These are phyloP conservation scores for Globisporangium yorkense DNA, from an alignment of 352 stramenopile genomes.

Conservation along the genomic window DNA sequence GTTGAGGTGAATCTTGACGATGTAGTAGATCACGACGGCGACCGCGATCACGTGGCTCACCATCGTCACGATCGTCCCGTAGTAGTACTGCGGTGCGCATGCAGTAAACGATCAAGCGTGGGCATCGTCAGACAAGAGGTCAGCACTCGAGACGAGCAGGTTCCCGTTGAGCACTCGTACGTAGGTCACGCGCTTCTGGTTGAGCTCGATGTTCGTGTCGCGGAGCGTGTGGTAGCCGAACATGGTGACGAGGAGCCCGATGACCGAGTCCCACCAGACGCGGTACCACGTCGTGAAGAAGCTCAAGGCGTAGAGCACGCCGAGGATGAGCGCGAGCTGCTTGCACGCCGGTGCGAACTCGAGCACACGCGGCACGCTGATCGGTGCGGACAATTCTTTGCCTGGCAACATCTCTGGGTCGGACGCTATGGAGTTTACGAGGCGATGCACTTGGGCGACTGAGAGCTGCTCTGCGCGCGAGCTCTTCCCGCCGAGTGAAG, in stretches of 20 bases:
- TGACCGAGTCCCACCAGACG: slow-evolving; percentile 77
- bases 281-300: slow-evolving; percentile 77
- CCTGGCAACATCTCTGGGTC: neutral
- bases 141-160: neutral
- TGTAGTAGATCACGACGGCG: slow-evolving; percentile 46
- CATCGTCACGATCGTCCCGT: slow-evolving; percentile 46
- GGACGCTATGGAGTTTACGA: neutral
- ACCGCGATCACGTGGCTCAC: slow-evolving; percentile 53
- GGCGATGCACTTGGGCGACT: neutral
- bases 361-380: slow-evolving; percentile 38
- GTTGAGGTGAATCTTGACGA: slow-evolving; percentile 47
- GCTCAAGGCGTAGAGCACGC: slow-evolving; percentile 46
- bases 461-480: neutral
- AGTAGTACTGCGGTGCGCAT: slow-evolving; percentile 35
- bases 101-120: neutral
- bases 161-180: slow-evolving; percentile 8
- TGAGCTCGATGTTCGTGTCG: slow-evolving; percentile 40
- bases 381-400: neutral
- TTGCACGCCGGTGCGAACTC: slow-evolving; percentile 60
- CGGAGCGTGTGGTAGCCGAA: slow-evolving; percentile 52
- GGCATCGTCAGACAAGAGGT: neutral
- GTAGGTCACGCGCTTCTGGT: slow-evolving; percentile 23
- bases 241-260: slow-evolving; percentile 37
- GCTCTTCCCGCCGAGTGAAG: too few species aligned
- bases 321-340: slow-evolving; percentile 44